Base-by-base conservation (phyloP, 371 early-diverging fungal genomes). In the Homolaphlyctis polyrhiza region DNA sequence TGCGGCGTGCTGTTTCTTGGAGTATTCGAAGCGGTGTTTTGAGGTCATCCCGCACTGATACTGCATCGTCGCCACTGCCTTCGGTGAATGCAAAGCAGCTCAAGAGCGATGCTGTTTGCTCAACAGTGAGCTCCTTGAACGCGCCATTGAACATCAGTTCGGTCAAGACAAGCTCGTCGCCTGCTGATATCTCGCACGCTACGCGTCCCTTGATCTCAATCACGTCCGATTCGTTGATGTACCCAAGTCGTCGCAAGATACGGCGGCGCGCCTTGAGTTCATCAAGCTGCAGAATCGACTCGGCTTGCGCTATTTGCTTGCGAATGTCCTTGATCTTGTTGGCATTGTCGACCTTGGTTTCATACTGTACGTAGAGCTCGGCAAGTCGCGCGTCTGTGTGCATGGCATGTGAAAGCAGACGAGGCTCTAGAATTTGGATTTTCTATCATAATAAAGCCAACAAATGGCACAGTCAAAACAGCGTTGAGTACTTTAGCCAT, bases 81-180 rank as follows among this genome's bases (percentile, higher is more conserved):
- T 51, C 52, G 52, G 14, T 27, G 81, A 92, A 97, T 1, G 95
- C 92, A 78, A 98, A 93, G 68, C 98, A 97, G 61, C 94, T 92
- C 34, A 99, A 75, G 32, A 99, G 68, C 0, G 99, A 91, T 0
- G 92, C 95, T 0, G 89, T 85, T 66, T 96, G 95, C 68, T 93
- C 94, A 0, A 90, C 88, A 0, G 89, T 83, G 62, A 99, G 78
- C 60, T 96, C 95, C 52, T 90, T 93, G 76, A 99, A 99, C 0
- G 93, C 92, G 64, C 98, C 96, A 74, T 97, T 93, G 80, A 99
- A 96, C 35, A 99, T 91, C 91, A 99, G 88, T 83, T 99, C 99
- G 0, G 99, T 98, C 62, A 99, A 78, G 58, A 99, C 65, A 36
- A 99, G 77, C 75, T 98, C 99, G 76, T 99, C 99, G 21, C 97